phyloP scores from a whole-genome alignment of 441 rosid genomes.

The Eugenia klotzschiana region DNA sequence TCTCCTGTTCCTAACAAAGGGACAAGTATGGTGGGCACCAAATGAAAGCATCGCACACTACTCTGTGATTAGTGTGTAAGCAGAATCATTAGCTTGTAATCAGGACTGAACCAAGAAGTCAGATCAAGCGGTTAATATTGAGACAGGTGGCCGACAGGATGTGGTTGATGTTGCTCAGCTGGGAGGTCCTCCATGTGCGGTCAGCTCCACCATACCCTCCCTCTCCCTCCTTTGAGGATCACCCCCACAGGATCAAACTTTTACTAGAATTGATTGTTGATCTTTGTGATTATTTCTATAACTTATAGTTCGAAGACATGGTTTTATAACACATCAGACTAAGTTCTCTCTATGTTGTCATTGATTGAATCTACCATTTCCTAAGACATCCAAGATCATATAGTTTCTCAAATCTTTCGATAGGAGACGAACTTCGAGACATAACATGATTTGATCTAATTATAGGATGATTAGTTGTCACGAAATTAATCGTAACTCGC shows the following conservation, averaged over 20 bases:
- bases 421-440: background rate
- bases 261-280: background rate
- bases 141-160: background rate
- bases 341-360: background rate
- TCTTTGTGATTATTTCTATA: background rate
- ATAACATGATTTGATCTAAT: background rate
- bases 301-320: background rate
- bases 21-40: background rate
- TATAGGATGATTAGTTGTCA: rapidly evolving
- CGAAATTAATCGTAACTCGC: background rate
- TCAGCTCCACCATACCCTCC: background rate
- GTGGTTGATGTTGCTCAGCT: background rate
- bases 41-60: background rate
- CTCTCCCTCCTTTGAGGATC: background rate
- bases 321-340: background rate
- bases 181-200: background rate
- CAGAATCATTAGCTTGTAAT: background rate
- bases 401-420: background rate
- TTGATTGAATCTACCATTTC: background rate
- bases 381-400: background rate
- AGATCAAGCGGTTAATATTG: background rate
- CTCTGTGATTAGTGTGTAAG: background rate
- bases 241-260: background rate
- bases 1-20: background rate
- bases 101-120: background rate